These are phyloP conservation scores for Coccomyxa sp. DNA, from an alignment of 139 green algal species.

Conservation along the genomic window DNA sequence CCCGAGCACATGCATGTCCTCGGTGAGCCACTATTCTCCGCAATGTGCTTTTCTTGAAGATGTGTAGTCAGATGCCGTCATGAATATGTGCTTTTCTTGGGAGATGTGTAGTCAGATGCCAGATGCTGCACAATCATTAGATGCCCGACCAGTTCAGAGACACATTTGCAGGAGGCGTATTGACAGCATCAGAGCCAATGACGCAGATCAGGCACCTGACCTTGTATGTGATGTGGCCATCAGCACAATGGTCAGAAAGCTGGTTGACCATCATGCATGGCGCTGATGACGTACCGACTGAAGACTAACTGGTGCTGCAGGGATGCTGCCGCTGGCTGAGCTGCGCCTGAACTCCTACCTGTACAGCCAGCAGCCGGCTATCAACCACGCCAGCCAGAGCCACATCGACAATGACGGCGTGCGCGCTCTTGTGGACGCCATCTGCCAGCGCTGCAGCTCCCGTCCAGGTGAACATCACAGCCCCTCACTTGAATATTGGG, in stretches of 20 bases:
- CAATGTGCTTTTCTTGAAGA: background rate
- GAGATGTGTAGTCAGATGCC: too few species aligned
- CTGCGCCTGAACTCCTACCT: slow-evolving; percentile 55
- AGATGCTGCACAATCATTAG: background rate
- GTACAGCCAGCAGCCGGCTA: slow-evolving; percentile 57
- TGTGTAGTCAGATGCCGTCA: background rate
- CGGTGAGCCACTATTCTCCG: slow-evolving; percentile 3
- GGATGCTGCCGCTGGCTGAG: slow-evolving; percentile 32
- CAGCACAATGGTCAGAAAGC: background rate
- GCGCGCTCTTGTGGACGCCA: slow-evolving; percentile 59
- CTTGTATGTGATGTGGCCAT: background rate
- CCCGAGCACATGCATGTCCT: slow-evolving; percentile 40
- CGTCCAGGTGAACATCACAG: too few species aligned
- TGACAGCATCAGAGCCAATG: background rate
- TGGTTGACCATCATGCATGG: background rate
- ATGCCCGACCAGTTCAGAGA: background rate
- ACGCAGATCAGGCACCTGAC: background rate
- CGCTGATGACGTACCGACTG: too few species aligned
- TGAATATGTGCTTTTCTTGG: background rate
- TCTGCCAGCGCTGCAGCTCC: slow-evolving; percentile 41
- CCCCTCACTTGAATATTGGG: too few species aligned
- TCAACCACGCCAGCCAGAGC: slow-evolving; percentile 48
- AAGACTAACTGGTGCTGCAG: too few species aligned
- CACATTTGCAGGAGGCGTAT: background rate
- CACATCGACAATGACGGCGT: slow-evolving; percentile 69